Conservation (phyloP, 2,329 filamentous ascomycete genomes). For the Penicillium sp. region DNA sequence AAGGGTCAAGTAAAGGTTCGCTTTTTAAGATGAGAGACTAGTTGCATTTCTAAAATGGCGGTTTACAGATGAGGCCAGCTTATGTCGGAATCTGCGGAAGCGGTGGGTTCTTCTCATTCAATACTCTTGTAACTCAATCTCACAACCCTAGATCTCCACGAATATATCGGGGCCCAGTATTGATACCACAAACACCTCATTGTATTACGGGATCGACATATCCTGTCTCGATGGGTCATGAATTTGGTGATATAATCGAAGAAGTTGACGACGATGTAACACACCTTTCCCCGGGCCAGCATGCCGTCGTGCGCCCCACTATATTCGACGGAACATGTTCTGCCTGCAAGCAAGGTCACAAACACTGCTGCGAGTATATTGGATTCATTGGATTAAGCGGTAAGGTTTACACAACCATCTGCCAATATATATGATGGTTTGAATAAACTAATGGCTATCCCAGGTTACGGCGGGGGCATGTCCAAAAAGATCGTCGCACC, state of each 20-base stretch:
- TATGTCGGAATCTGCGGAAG: constrained; percentile 31
- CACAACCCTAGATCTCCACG: constrained; percentile 46
- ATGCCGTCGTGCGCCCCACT: constrained; percentile 61
- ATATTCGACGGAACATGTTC: constrained; percentile 58
- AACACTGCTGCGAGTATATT: constrained; percentile 60
- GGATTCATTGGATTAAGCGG: constrained; percentile 55
- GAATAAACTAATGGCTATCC: background rate
- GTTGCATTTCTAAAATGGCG: background rate
- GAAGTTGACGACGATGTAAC: constrained; percentile 55
- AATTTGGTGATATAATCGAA: constrained; percentile 60
- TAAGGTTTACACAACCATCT: constrained; percentile 33
- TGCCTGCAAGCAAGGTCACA: constrained; percentile 53
- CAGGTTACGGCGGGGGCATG: constrained; percentile 32
- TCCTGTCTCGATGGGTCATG: constrained; percentile 64
- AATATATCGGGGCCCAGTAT: constrained; percentile 51
- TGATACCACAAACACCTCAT: constrained; percentile 54
- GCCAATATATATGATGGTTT: background rate
- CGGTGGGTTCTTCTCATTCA: constrained; percentile 2
- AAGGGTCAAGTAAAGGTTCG: constrained; percentile 50
- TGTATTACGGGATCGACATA: constrained; percentile 56
- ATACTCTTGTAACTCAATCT: background rate
- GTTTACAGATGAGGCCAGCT: constrained; percentile 20
- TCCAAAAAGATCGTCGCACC: constrained; percentile 28
- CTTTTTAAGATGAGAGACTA: background rate
- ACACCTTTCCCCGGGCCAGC: constrained; percentile 53